Conservation (phyloP, 2,329 filamentous ascomycete species). For the Aspergillus ibericus region DNA sequence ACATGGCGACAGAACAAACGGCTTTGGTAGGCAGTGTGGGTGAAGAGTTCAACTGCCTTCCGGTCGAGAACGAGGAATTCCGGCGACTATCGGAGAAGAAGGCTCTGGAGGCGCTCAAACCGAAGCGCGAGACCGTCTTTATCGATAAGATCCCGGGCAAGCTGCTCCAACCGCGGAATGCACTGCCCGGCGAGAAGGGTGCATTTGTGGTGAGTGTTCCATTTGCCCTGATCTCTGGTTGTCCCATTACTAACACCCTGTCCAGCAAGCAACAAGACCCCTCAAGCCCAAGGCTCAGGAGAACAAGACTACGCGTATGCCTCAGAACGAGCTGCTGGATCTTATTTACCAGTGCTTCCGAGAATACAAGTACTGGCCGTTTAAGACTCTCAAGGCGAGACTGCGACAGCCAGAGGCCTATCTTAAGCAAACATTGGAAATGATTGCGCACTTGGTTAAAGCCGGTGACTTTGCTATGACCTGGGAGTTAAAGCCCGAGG, state of each 20-base stretch:
- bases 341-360: constrained; percentile 80
- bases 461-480: constrained; percentile 81
- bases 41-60: constrained; percentile 74
- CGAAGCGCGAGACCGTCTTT: constrained; percentile 58
- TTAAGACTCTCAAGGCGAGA: constrained; percentile 75
- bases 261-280: constrained; percentile 52
- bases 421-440: constrained; percentile 78
- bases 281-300: constrained; percentile 59
- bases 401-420: constrained; percentile 91
- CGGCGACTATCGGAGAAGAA: constrained; percentile 60
- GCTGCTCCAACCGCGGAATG: constrained; percentile 61
- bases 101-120: constrained; percentile 61
- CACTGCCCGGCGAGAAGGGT: constrained; percentile 45
- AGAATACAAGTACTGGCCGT: constrained; percentile 88
- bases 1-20: constrained; percentile 66
- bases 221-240: neutral
- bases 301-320: constrained; percentile 86
- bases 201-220: constrained; percentile 43
- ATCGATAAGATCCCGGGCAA: constrained; percentile 46
- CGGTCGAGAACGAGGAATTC: constrained; percentile 70
- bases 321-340: constrained; percentile 83
- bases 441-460: constrained; percentile 79
- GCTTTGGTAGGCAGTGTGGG: constrained; percentile 69
- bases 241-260: constrained; percentile 24
- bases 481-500: constrained; percentile 77